Evolutionary conservation across 768 basidiomycete genomes (phyloP), one percentile per base, ranked within the genome.

Genomic region (Calocybe gangraenosa): DNA sequence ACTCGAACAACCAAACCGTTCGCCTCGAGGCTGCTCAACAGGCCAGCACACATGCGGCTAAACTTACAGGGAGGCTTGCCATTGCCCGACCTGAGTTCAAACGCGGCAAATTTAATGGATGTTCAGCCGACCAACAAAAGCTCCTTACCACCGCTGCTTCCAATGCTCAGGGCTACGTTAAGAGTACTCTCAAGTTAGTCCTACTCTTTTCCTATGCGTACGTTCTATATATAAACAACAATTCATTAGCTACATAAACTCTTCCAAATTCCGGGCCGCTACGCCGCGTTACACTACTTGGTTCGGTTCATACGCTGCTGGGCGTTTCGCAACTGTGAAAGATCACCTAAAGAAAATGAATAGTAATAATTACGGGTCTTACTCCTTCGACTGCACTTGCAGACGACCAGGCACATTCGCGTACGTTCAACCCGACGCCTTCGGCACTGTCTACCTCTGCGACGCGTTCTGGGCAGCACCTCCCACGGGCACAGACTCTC

Each of bases 401-500:
- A 60, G 62, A 0, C 54, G 60, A 0, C 10, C 56, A 19, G 66
- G 56, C 30, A 57, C 57, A 8, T 72, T 64, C 35, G 69, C 70
- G 3, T 72, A 63, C 42, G 68, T 70, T 25, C 60, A 62, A 46
- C 66, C 69, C 3, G 44, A 55, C 25, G 63, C 61, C 11, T 72
- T 67, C 54, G 69, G 66, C 22, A 40, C 42, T 17, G 61, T 78
- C 47, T 67, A 68, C 60, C 66, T 79, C 40, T 79, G 77, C 50
- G 66, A 59, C 40, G 71, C 66, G 8, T 79, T 76, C 64, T 78
- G 74, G 74, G n/a, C 53, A 7, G 71, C 70, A 9, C 63, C 73
- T 4, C 58, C 48, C 44, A 73, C 66, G 10, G 76, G 76, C 37
- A 75, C 73, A 13, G 73, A 78, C 54, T 77, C 74, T 33, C 65